Conservation (phyloP, 306 rosid genomes). For the Medicago lupulina region DNA sequence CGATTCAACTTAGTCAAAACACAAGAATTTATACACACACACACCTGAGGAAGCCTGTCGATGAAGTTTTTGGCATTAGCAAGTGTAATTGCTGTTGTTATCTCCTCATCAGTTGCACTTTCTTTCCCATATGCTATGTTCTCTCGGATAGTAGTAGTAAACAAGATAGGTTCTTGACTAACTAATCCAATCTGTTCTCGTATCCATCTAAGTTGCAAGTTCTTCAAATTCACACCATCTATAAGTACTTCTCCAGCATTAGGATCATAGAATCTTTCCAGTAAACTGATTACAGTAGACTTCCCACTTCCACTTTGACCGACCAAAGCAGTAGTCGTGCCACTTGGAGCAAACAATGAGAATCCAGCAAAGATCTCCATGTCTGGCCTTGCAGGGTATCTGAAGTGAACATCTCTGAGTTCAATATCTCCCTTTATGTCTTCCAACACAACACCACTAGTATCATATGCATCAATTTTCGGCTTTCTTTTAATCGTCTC, state of each 20-base stretch:
- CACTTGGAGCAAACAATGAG: slow-evolving; percentile 68
- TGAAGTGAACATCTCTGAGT: slow-evolving; percentile 73
- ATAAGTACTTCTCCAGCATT: slow-evolving; percentile 79
- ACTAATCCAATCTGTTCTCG: slow-evolving; percentile 83
- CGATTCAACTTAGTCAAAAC: not conserved
- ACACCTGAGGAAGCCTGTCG: slow-evolving; percentile 74
- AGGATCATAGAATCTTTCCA: slow-evolving; percentile 93
- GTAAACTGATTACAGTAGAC: slow-evolving; percentile 74
- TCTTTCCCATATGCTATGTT: slow-evolving; percentile 89
- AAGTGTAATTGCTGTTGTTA: slow-evolving; percentile 64
- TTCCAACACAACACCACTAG: slow-evolving; percentile 60
- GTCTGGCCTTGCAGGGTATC: slow-evolving; percentile 84
- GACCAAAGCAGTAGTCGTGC: slow-evolving; percentile 80
- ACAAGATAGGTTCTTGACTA: slow-evolving; percentile 83
- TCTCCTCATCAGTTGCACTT: slow-evolving; percentile 73
- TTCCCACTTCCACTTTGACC: slow-evolving; percentile 99
- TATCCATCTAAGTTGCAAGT: slow-evolving; percentile 66
- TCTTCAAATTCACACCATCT: slow-evolving; percentile 75
- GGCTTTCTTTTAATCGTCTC: slow-evolving; percentile 77
- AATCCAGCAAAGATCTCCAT: slow-evolving; percentile 81
- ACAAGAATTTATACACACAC: not conserved
- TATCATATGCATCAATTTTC: slow-evolving; percentile 71
- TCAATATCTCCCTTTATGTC: slow-evolving; percentile 78
- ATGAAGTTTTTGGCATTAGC: slow-evolving; percentile 91
- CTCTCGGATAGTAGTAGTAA: slow-evolving; percentile 68